Conservation (phyloP, 345 rosid genomes). For the Crucihimalaya himalaica region DNA sequence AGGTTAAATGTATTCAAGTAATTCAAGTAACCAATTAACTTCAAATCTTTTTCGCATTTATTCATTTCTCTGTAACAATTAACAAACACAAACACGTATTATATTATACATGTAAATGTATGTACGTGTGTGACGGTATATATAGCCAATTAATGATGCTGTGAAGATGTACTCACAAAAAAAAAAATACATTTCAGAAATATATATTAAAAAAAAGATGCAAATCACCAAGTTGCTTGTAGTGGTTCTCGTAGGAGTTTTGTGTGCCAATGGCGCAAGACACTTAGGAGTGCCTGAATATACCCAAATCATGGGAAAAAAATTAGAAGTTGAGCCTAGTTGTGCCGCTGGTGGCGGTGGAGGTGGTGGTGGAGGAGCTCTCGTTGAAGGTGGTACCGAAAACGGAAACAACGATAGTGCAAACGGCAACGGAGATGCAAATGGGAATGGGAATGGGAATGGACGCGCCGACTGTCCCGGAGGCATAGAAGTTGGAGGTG, state of each 20-base stretch:
- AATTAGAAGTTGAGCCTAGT: not conserved
- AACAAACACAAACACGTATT: not conserved
- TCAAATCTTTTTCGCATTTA: no score
- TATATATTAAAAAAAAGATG: not conserved
- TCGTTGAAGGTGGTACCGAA: not conserved
- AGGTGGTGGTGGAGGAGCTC: slow-evolving; percentile 12
- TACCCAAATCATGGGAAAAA: not conserved
- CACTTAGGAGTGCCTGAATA: not conserved
- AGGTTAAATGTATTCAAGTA: not conserved
- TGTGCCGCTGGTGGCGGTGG: slow-evolving; percentile 17
- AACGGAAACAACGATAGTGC: not conserved
- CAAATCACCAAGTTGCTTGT: not conserved
- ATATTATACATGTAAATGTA: not conserved
- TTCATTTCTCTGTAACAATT: not conserved
- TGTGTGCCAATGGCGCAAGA: not conserved
- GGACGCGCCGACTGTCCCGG: not conserved
- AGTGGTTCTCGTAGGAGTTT: not conserved
- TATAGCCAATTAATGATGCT: not conserved
- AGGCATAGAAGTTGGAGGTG: not conserved
- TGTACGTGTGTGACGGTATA: not conserved
- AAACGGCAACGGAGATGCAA: not conserved
- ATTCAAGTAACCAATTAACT: not conserved
- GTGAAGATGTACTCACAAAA: no score
- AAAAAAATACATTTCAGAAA: not conserved
- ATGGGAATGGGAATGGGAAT: slow-evolving; percentile 1